phyloP scores from a whole-genome alignment of 2,329 filamentous ascomycete species.

The Fusarium duplospermum region DNA sequence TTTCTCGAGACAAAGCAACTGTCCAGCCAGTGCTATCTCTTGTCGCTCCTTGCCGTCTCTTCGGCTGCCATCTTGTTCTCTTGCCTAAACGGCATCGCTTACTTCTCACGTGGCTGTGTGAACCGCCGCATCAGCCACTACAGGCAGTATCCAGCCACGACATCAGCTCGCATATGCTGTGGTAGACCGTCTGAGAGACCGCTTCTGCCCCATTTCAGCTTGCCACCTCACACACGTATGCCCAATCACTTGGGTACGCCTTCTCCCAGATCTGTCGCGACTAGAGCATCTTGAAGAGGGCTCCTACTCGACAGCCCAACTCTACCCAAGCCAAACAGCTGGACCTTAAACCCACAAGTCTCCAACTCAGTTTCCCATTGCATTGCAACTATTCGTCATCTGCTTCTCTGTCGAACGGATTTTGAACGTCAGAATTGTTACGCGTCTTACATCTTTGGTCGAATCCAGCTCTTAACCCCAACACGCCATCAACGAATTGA shows the following conservation, averaged over 20 bases:
- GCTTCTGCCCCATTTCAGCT: conserved; percentile 59
- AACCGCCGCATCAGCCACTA: conserved; percentile 47
- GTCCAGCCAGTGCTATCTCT: conserved; percentile 39
- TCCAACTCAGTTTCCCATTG: conserved; percentile 38
- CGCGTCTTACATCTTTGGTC: conserved; percentile 21
- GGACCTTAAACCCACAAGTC: conserved; percentile 48
- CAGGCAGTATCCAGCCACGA: conserved; percentile 52
- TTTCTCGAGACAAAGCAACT: conserved; percentile 40
- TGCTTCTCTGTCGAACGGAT: conserved; percentile 20
- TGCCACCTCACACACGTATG: conserved; percentile 73
- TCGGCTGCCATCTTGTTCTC: conserved; percentile 13
- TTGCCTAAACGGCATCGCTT: conserved; percentile 25
- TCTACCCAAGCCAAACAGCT: conserved; percentile 52
- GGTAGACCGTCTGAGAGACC: conserved; percentile 63
- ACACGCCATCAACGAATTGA: conserved; percentile 36
- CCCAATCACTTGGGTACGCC: conserved; percentile 66
- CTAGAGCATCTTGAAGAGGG: conserved; percentile 16
- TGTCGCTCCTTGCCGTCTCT: conserved; percentile 32
- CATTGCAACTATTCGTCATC: conserved; percentile 41
- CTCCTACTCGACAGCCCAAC: conserved; percentile 59
- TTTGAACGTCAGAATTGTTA: conserved; percentile 14
- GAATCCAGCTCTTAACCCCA: conserved; percentile 19
- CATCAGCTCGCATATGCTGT: conserved; percentile 71
- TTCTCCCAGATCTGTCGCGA: conserved; percentile 58
- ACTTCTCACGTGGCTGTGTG: conserved; percentile 58